Base-by-base conservation (phyloP, 2,329 filamentous ascomycete genomes). In the Cercospora zeina region DNA sequence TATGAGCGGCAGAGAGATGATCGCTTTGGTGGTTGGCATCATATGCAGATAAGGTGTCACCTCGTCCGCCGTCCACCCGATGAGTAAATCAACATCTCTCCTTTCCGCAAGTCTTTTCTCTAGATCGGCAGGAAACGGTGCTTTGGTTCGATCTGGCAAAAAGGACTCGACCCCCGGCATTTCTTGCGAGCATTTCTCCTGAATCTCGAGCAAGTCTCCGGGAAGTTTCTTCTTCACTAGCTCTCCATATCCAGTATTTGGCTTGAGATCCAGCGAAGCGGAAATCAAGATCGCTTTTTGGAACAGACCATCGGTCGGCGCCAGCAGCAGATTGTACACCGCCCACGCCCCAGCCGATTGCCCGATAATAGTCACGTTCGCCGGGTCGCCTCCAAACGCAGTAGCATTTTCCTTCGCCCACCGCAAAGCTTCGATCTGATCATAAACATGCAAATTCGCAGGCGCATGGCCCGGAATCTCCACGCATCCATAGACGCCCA, bases 311-410 rank as follows among this genome's bases (percentile, higher is more conserved):
- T 58, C 56, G n/a, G 56, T 47, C 10, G 16, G 42, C 7, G 47
- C 33, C 9, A 49, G 56, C 19, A 58, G 56, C 42, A 58, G 6
- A 30, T 47, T 58, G 21, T 49, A 36, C 5, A 58, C 45, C n/a
- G 45, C 39, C 45, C 33, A 51, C 4, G 42, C 56, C 2, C 56
- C 56, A 39, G 56, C 56, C 14, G 39, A 36, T 58, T 58, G 56
- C 10, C 56, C 56, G 6, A 50, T 36, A 19, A 33, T 49, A 10
- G 56, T 58, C n/a, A 58, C 24, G 11, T 58, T 51, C 4, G 19
- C 30, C 34, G 56, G 45, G 6, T 58, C 45, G 31, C 56, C 56
- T 49, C 56, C 56, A 34, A 58, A 58, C 1, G 45, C 56, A 36
- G 19, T n/a, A n/a, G 33, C 33, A 19, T 58, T 58, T 10, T 58